Evolutionary conservation across 2,329 filamentous ascomycete species (phyloP).

Genomic region (Penicillium sp.): DNA sequence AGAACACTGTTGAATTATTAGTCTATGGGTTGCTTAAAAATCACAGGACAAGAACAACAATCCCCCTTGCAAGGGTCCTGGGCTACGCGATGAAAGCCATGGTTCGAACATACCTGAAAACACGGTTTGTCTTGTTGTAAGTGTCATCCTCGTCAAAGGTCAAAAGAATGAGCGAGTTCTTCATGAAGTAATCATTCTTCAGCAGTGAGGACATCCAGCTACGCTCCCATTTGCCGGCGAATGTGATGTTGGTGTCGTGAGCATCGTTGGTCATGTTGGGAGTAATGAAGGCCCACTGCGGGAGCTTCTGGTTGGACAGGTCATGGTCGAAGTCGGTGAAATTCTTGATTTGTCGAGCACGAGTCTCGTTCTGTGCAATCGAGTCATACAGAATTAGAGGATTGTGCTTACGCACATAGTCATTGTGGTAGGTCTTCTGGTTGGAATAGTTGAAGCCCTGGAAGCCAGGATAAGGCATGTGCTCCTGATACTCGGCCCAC

Average conservation of each 20-base stretch:
- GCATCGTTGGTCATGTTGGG: constrained; percentile 59
- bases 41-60: neutral
- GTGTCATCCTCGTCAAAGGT: constrained; percentile 79
- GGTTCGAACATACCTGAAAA: constrained; percentile 43
- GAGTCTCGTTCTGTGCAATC: constrained; percentile 52
- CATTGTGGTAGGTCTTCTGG: constrained; percentile 58
- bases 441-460: constrained; percentile 61
- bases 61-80: too few species aligned
- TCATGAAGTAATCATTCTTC: constrained; percentile 63
- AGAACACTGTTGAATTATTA: constrained; percentile 55
- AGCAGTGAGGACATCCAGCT: constrained; percentile 66
- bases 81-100: too few species aligned
- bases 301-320: constrained; percentile 56
- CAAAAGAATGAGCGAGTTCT: constrained; percentile 69
- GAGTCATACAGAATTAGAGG: constrained; percentile 60
- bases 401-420: constrained; percentile 83
- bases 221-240: constrained; percentile 63
- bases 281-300: constrained; percentile 58
- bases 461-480: constrained; percentile 69
- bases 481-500: constrained; percentile 71
- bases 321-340: constrained; percentile 64
- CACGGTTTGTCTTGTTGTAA: constrained; percentile 60
- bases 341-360: constrained; percentile 68
- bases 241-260: constrained; percentile 66
- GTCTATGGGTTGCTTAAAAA: neutral